Evolutionary conservation across 345 rosid species (phyloP).

Genomic region (Citrus hindsii): DNA sequence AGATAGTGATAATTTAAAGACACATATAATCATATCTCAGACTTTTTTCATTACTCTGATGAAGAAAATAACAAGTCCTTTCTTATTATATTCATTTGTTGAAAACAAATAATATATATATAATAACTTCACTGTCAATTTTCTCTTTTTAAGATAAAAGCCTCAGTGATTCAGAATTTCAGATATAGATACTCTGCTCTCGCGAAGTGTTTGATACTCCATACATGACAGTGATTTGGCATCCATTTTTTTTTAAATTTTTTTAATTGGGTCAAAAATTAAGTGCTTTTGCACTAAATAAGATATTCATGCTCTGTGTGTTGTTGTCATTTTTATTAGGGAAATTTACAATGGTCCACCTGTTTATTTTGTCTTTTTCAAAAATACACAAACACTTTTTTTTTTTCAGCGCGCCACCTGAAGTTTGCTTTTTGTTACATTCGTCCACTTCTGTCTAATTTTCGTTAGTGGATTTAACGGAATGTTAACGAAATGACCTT

Average conservation of each 20-base stretch:
- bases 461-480: too few species aligned
- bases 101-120: neutral
- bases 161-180: conserved; percentile 21
- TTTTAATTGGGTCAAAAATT: too few species aligned
- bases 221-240: conserved; percentile 16
- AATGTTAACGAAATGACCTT: too few species aligned
- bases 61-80: neutral
- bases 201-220: too few species aligned
- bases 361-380: too few species aligned
- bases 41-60: neutral
- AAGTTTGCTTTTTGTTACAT: too few species aligned
- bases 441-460: too few species aligned
- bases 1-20: neutral
- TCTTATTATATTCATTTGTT: neutral
- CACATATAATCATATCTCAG: neutral
- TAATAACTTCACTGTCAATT: neutral
- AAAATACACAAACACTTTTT: too few species aligned
- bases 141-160: neutral
- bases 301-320: neutral
- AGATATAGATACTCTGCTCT: neutral
- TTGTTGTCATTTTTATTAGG: too few species aligned
- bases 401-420: too few species aligned
- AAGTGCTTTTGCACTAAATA: neutral
- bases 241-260: neutral
- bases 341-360: too few species aligned